Percentiles rank a stretch among this genome's conserved stretches.
phyloP scores from a whole-genome alignment of 345 rosid genomes.

The Linum trigynum region DNA sequence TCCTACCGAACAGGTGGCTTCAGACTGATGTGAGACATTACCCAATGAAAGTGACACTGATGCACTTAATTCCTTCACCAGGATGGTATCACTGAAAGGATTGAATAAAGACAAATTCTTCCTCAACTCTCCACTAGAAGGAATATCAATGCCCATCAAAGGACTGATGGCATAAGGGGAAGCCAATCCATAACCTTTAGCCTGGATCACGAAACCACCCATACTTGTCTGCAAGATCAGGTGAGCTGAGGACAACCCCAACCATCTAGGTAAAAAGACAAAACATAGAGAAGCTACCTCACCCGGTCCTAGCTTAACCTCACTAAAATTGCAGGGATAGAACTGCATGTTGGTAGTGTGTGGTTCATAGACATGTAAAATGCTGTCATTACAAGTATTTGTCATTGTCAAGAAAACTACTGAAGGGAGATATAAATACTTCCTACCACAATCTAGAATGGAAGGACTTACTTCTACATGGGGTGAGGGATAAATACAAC shows the following conservation, averaged over 20 bases:
- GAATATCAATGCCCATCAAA: conserved; percentile 25
- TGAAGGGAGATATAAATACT: conserved; percentile 41
- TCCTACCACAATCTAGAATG: conserved; percentile 50
- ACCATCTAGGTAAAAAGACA: conserved; percentile 50
- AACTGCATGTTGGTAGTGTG: conserved; percentile 50
- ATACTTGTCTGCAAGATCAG: conserved; percentile 54
- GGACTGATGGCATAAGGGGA: conserved; percentile 49
- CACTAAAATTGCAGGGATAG: conserved; percentile 55
- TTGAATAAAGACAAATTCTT: conserved; percentile 53
- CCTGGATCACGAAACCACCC: conserved; percentile 60
- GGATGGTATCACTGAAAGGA: conserved; percentile 46
- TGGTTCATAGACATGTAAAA: conserved; percentile 49
- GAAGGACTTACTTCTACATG: conserved; percentile 43
- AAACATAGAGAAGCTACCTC: conserved; percentile 56
- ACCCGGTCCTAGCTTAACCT: conserved; percentile 42
- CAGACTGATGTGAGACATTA: conserved; percentile 31
- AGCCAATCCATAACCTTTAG: conserved; percentile 46
- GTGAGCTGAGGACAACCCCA: conserved; percentile 49
- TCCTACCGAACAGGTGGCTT: conserved; percentile 39
- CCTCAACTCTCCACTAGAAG: conserved; percentile 31
- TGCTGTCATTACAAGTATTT: conserved; percentile 51
- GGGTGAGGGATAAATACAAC: conserved; percentile 26
- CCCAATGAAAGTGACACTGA: conserved; percentile 49
- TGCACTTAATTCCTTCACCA: conserved; percentile 42
- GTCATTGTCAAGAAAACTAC: conserved; percentile 43